Evolutionary conservation across 441 rosid genomes (phyloP).

Genomic region (Erodium moschatum): DNA sequence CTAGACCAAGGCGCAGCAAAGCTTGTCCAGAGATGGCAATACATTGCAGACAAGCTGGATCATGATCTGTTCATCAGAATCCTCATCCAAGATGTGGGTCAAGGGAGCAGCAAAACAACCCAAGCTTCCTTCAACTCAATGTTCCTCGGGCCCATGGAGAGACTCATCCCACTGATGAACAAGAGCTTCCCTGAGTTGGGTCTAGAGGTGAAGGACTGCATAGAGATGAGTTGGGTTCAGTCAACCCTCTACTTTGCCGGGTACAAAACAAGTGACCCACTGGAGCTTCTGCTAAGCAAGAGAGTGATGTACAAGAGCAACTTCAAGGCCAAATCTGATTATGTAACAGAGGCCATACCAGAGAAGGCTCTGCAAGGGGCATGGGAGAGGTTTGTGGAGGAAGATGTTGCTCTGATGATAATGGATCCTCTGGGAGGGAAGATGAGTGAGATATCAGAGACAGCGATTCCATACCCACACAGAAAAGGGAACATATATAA

Average conservation of each 20-base stretch:
- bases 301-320: constrained; percentile 24
- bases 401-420: constrained; percentile 29
- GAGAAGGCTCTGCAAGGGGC: constrained; percentile 30
- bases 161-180: constrained; percentile 35
- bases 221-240: constrained; percentile 42
- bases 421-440: constrained; percentile 38
- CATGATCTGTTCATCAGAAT: constrained; percentile 44
- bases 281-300: constrained; percentile 31
- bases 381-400: constrained; percentile 31
- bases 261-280: constrained; percentile 23
- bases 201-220: constrained; percentile 36
- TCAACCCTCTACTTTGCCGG: constrained; percentile 33
- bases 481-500: constrained; percentile 35
- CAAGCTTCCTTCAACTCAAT: constrained; percentile 40
- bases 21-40: constrained; percentile 52
- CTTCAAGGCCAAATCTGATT: constrained; percentile 50
- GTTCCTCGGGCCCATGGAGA: constrained; percentile 42
- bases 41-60: constrained; percentile 33
- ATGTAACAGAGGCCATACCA: constrained; percentile 33
- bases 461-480: constrained; percentile 38
- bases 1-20: constrained; percentile 37
- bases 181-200: constrained; percentile 45
- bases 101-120: constrained; percentile 19
- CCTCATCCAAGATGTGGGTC: constrained; percentile 26
- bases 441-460: constrained; percentile 28